Base-by-base conservation (phyloP, 805 yeast species). In the Candida dajiaensis region DNA sequence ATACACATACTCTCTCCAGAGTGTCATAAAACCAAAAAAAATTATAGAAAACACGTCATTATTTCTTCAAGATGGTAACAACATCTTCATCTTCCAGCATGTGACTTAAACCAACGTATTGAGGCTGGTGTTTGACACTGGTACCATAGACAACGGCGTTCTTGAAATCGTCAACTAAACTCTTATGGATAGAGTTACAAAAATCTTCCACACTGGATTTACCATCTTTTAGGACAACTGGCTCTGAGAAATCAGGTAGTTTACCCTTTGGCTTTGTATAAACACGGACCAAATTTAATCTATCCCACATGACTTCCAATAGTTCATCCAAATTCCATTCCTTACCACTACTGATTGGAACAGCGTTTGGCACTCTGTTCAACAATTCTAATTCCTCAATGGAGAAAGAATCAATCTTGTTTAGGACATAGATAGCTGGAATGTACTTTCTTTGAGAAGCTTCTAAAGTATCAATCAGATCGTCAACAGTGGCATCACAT, bases 241-340 rank as follows among this genome's bases (percentile, higher is more conserved):
- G 99, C 59, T 94, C 98, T 35, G 75, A 74, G 66, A 92, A 94
- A 67, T 94, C 99, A 9, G 99, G 99, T 56, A 84, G 73, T 56
- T 74, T 78, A 25, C 98, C 98, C 74, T 89, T 94, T 44, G 99
- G 99, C 62, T 92, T 94, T 7, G 99, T 94, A 69, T 92, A 94
- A 19, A 94, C 97, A 63, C 99, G 81, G 37, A 92, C 98, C 61
- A 94, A 73, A 56, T 87, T 83, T 59, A 94, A 77, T 63, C 84
- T 79, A 46, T 83, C 87, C 99, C 99, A 94, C 98, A 94, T 94
- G 64, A 81, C 74, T 61, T 92, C 96, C 56, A 94, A 73, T 56
- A 94, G 75, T 68, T 92, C 98, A 67, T 94, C 99, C 62, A 94
- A 72, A 64, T 94, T 94, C 99, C 99, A 94, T 55, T 95, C 96